phyloP scores from a whole-genome alignment of 2,329 filamentous ascomycete genomes.

The Bipolaris victoriae region DNA sequence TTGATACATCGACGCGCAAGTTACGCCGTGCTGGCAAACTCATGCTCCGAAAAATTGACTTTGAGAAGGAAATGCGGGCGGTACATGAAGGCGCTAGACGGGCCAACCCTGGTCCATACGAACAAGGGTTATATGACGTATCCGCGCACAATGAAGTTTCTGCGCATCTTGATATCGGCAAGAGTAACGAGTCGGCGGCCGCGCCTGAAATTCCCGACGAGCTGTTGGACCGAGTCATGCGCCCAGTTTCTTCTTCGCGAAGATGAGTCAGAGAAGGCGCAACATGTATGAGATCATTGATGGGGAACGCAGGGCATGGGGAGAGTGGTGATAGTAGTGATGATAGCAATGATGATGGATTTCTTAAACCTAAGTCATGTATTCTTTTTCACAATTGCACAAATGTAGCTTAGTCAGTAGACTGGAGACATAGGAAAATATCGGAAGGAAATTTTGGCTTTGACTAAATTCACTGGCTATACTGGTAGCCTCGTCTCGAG shows the following conservation, averaged over 20 bases:
- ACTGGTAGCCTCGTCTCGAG: neutral
- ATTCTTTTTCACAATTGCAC: neutral
- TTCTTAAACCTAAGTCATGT: neutral
- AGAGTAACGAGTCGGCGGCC: neutral
- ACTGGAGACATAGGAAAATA: neutral
- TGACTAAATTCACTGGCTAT: neutral
- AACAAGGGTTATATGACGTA: neutral
- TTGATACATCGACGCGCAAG: constrained; percentile 10
- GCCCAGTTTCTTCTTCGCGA: constrained; percentile 7
- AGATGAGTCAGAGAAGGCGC: neutral
- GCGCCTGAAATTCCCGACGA: neutral
- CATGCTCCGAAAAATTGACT: neutral
- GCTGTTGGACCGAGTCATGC: constrained; percentile 4
- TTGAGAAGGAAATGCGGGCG: neutral
- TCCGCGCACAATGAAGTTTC: neutral
- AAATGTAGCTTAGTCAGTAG: neutral
- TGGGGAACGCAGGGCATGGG: neutral
- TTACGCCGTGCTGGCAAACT: constrained; percentile 13
- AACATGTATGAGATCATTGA: constrained; percentile 11
- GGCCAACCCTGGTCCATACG: neutral
- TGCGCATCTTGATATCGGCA: neutral
- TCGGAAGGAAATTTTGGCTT: neutral
- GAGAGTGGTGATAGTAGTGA: neutral
- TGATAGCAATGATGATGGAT: neutral
- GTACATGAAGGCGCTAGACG: neutral